Evolutionary conservation across 306 rosid genomes (phyloP), one percentile per base, ranked within the genome.

Genomic region (Benincasa hispida): DNA sequence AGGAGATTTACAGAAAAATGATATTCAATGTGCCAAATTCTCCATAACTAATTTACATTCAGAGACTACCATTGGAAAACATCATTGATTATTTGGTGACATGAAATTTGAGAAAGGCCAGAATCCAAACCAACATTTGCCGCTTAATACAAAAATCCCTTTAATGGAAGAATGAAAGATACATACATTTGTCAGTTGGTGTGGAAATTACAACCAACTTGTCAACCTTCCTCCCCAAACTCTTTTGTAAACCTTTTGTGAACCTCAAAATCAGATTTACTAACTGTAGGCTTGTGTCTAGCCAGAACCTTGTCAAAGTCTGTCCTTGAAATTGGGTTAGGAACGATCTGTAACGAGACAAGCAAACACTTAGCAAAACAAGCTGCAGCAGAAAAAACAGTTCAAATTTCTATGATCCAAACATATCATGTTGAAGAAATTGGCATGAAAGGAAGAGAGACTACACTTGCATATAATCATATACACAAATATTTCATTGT

Each of bases 301-400:
- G 97, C 94, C 80, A 93, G 90, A 61, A 93, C 98, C 91, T 93
- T 91, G 82, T 93, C 97, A 79, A 93, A 93, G 90, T 93, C 98
- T 72, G 84, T 65, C 82, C 84, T 88, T 3, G 88, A 59, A 79
- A 93, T 93, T 27, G 97, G 96, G 21, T 97, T 97, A 30, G 97
- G 98, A 80, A 89, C 90, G 83, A 93, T 93, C 98, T 93, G 87
- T 88, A 81, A 4, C 62, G 75, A 67, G 67, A 83, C 60, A 53
- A 65, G 76, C 15, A 45, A 81, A 77, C 19, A 35, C 54, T 69
- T 58, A 80, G 80, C 51, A 15, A 34, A 65, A 30, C 12, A 19
- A 19, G 87, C 1, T 57, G 34, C 25, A 72, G 15, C 19, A 2
- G 37, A 28, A 28, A 10, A 17, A 25, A 27, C 21, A 25, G 17